Evolutionary conservation across 176 grass and related monocot species (phyloP), one percentile per base, ranked within the genome.

Genomic region (Paspalum notatum): DNA sequence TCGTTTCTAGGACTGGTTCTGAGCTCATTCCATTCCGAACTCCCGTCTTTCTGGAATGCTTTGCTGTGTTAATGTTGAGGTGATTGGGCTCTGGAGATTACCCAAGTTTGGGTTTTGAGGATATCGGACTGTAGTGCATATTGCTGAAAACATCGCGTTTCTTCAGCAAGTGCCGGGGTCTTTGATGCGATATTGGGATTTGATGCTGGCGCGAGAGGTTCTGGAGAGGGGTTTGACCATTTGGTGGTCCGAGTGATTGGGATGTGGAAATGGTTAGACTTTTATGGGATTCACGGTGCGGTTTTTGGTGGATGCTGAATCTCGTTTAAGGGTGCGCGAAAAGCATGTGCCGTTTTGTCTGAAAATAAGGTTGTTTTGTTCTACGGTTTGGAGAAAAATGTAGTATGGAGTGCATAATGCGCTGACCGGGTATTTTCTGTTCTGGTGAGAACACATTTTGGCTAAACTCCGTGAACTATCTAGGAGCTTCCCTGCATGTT

Each of bases 1-100:
- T 58, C 64, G 17, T 71, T 38, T 57, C 16, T 37, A 7, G 8
- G 38, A 3, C 4, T 46, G 17, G 38, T 13, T 4, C 16, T 24
- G 18, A 12, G 57, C 27, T 42, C 45, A 47, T 64, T 74, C 15
- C 1, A 42, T 9, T 71, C 27, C 45, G 8, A 71, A 71, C 12
- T 27, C 14, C 11, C 38, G 62, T 1, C 9, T 0, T 16, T 79
- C 43, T 48, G 17, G 55, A 32, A n/a, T 78, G 13, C 15, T 64
- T 50, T 16, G 75, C 14, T 12, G 54, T 66, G 7, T 2, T 24
- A 18, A 17, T 27, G 32, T 8, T 53, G 54, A 62, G 64, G 26
- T 41, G 20, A 58, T 16, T 66, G 69, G 71, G 41, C 59, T 83
- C 81, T 70, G 80, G 64, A 15, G 50, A 25, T 68, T 69, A 55